These are phyloP conservation scores for Epicoccum sorghinum DNA, from an alignment of 2,329 filamentous ascomycete species.

Conservation along the genomic window DNA sequence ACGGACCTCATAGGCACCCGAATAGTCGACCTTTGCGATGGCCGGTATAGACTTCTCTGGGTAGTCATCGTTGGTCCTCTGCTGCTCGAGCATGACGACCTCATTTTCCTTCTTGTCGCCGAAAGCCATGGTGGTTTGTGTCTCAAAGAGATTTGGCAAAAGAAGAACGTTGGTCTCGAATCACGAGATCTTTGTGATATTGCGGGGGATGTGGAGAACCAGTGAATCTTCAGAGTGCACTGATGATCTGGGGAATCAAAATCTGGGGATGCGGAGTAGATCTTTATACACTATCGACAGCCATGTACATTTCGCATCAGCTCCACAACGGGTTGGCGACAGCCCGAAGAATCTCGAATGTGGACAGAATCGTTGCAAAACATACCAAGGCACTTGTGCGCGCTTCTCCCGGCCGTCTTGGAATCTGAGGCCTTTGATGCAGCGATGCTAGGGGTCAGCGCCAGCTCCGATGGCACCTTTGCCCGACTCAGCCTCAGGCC, in stretches of 20 bases:
- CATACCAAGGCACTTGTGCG: conserved; percentile 30
- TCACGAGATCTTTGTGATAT: conserved; percentile 6
- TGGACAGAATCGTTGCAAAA: conserved; percentile 19
- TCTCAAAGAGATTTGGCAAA: neutral
- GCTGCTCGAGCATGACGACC: conserved; percentile 35
- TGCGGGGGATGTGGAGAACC: conserved; percentile 15
- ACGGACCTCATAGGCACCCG: conserved; percentile 36
- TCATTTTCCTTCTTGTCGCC: conserved; percentile 31
- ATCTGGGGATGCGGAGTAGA: conserved; percentile 23
- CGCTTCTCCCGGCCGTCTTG: conserved; percentile 33
- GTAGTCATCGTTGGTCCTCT: conserved; percentile 29
- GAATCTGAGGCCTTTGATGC: conserved; percentile 20
- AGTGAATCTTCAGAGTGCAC: conserved; percentile 24
- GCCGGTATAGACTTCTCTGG: conserved; percentile 30
- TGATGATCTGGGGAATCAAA: conserved; percentile 35
- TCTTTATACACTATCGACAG: conserved; percentile 25
- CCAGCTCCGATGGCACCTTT: conserved; percentile 20
- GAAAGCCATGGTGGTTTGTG: conserved; percentile 22
- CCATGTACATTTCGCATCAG: conserved; percentile 5
- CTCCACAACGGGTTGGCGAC: conserved; percentile 5
- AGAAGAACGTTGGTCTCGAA: neutral
- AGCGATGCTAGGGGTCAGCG: conserved; percentile 11
- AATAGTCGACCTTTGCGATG: conserved; percentile 38
- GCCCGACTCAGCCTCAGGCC: conserved; percentile 15
- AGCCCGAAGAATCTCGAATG: conserved; percentile 24